A percentile compares a stretch with the other conserved stretches of the same genome.
Evolutionary conservation across 2,329 filamentous ascomycete species (phyloP).

Genomic region (Coleophoma eucalyptorum): DNA sequence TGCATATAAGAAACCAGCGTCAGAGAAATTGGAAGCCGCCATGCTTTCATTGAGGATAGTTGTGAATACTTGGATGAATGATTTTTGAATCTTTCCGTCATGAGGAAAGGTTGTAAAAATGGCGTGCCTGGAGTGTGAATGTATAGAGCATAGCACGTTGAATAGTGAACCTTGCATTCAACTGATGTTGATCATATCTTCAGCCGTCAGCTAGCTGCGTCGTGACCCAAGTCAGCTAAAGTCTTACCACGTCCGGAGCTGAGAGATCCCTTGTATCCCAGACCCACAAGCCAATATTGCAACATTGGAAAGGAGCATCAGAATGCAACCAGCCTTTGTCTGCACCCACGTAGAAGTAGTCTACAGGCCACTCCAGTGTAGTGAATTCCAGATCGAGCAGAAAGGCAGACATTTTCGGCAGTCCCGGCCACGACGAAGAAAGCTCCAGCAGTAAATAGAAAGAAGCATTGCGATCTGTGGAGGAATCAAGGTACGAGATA

Average conservation of each 20-base stretch:
- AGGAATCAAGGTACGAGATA: too few species aligned
- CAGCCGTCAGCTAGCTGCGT: neutral
- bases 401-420: too few species aligned
- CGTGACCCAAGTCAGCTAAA: neutral
- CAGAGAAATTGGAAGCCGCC: neutral
- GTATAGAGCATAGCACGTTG: neutral
- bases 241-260: neutral
- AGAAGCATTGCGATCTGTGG: too few species aligned
- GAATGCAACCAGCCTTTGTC: too few species aligned
- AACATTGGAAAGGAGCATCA: too few species aligned
- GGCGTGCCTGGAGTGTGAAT: neutral
- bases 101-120: neutral
- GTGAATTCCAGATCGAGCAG: too few species aligned
- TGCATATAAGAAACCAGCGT: neutral
- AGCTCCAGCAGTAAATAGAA: too few species aligned
- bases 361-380: too few species aligned
- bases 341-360: too few species aligned
- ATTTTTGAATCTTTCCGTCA: neutral
- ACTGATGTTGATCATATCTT: neutral
- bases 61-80: too few species aligned
- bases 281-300: neutral
- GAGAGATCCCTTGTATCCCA: neutral
- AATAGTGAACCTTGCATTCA: neutral
- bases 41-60: neutral
- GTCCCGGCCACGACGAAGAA: too few species aligned